Base-by-base conservation (phyloP, 768 basidiomycete genomes). In the Glaciozyma antarctica region DNA sequence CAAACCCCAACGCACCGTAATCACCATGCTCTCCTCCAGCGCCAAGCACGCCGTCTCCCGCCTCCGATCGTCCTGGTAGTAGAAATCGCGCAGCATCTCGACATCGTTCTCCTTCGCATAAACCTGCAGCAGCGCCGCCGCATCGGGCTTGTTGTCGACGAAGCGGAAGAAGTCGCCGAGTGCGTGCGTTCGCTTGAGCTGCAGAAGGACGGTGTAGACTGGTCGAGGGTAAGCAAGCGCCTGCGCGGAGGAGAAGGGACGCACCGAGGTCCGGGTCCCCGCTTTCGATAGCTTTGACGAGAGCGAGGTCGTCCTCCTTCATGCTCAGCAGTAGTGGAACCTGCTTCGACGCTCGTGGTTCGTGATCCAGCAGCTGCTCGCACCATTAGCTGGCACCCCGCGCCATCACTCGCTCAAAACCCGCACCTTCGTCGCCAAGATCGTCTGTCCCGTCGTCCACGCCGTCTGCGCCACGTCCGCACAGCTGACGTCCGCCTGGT, bases 41-140 rank as follows among this genome's bases (percentile, higher is more conserved):
- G 84, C 87, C 5, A 98, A 78, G n/a, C 87, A 82, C 0, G 92
- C 95, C 76, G 87, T 94, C 75, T 98, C 95, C 19, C 90, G 86
- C 54, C 93, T 82, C 61, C 95, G 81, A 77, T 98, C 95, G 72
- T 99, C 95, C 44, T 94, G 94, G 74, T 94, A 99, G 76, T 92
- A 98, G 77, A 93, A 98, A 75, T 99, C 92, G 21, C 91, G 81
- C 10, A 98, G 79, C 84, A 98, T 87, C 68, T 90, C 89, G 58
- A 90, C n/a, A 44, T 68, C 67, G n/a, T 65, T 38, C 38, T 61
- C 56, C 48, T 60, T 60, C 15, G 68, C 71, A 47, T 72, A 73
- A 15, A 61, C 52, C n/a, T 67, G 63, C 22, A 75, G 65, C 17
- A 75, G 68, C 2, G 74, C 64, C 0, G 71, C 63, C 5, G 73